Conservation (phyloP, 441 rosid genomes). For the Croton setiger region DNA sequence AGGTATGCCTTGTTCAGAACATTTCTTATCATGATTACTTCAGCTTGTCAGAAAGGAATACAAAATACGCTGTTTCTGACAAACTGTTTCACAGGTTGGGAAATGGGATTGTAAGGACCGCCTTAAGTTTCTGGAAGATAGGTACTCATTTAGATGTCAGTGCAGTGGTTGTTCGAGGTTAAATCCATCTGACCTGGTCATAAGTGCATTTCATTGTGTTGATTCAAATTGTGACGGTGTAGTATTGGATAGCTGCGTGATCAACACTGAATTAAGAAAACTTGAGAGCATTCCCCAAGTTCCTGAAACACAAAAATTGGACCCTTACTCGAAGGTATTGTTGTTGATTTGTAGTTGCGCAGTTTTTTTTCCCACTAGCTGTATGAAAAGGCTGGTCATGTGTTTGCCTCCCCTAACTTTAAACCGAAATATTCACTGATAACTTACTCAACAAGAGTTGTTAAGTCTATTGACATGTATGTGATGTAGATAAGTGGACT, state of each 20-base stretch:
- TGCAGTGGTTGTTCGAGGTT: conserved; percentile 67
- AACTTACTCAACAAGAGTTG: background rate
- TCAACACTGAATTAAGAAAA: conserved; percentile 38
- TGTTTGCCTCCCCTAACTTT: conserved; percentile 13
- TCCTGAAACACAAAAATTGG: conserved; percentile 24
- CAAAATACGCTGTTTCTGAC: no score
- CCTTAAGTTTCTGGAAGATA: conserved; percentile 60
- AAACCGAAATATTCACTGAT: background rate
- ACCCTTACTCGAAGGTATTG: conserved; percentile 46
- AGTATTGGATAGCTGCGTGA: conserved; percentile 44
- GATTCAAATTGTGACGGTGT: conserved; percentile 57
- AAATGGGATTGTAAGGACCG: conserved; percentile 71
- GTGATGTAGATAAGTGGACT: background rate
- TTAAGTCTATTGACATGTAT: background rate
- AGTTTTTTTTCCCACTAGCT: conserved; percentile 5
- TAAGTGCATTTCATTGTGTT: conserved; percentile 63
- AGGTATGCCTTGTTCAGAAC: conserved; percentile 38
- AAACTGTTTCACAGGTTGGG: conserved; percentile 79
- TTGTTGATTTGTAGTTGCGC: conserved; percentile 12
- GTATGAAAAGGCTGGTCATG: conserved; percentile 7
- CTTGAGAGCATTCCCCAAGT: conserved; percentile 21
- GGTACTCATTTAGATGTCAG: conserved; percentile 64
- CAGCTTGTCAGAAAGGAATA: background rate
- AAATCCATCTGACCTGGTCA: conserved; percentile 65
- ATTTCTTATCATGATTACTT: background rate